Conservation (phyloP, 768 basidiomycete genomes). For the Phylloporus arenicola region DNA sequence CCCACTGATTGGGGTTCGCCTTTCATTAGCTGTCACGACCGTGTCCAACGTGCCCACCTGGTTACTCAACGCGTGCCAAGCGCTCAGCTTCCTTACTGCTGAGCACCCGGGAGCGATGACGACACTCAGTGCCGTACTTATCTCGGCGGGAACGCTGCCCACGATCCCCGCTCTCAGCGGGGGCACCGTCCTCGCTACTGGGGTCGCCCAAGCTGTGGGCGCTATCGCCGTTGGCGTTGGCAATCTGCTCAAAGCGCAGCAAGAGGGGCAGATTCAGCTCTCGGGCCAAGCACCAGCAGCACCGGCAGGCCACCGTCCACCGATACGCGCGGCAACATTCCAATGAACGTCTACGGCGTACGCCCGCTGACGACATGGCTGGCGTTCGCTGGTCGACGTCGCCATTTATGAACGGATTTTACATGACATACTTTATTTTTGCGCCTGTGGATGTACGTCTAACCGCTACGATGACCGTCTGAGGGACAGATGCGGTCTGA, state of each 20-base stretch:
- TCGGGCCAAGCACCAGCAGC: constrained; percentile 16
- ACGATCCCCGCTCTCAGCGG: constrained; percentile 66
- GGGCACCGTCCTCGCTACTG: constrained; percentile 65
- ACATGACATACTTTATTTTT: constrained; percentile 19
- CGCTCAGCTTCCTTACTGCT: constrained; percentile 65
- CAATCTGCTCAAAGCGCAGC: constrained; percentile 45
- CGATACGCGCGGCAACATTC: constrained; percentile 29
- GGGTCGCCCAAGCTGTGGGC: constrained; percentile 72
- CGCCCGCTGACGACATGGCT: constrained; percentile 5
- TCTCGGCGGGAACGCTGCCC: constrained; percentile 72
- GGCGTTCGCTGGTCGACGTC: constrained; percentile 21
- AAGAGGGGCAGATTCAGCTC: constrained; percentile 34
- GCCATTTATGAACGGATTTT: constrained; percentile 12
- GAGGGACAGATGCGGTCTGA: constrained; percentile 1
- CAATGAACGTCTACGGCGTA: constrained; percentile 11
- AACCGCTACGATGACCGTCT: constrained; percentile 8
- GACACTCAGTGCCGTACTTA: constrained; percentile 69
- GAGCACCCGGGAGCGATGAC: constrained; percentile 77
- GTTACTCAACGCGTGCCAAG: constrained; percentile 72
- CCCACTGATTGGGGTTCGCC: neutral
- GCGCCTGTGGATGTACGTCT: constrained; percentile 6
- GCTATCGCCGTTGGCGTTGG: constrained; percentile 75
- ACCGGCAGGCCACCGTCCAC: constrained; percentile 20
- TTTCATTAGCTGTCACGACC: constrained; percentile 32
- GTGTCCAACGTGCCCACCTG: constrained; percentile 64